Evolutionary conservation across 306 rosid species (phyloP).

Genomic region (Cercis canadensis): DNA sequence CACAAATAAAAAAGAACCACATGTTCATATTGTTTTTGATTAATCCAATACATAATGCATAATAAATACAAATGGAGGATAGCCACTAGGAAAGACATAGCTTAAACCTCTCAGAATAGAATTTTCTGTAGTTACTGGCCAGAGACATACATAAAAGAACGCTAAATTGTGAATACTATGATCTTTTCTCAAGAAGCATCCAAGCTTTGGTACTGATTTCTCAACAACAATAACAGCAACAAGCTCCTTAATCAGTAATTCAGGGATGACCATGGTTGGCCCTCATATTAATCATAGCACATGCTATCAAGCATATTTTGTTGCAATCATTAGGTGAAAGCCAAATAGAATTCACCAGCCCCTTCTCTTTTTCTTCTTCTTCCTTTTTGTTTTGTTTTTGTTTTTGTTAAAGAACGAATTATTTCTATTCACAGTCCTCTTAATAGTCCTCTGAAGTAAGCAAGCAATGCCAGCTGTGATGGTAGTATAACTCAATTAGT

Average conservation of each 20-base stretch:
- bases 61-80: conserved; percentile 11
- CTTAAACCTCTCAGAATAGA: conserved; percentile 26
- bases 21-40: conserved; percentile 20
- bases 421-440: background rate
- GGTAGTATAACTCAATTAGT: background rate
- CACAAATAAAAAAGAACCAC: conserved; percentile 27
- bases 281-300: conserved; percentile 4
- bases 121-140: background rate
- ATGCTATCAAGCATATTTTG: conserved; percentile 1
- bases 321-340: background rate
- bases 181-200: background rate
- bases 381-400: background rate
- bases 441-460: background rate
- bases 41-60: conserved; percentile 31
- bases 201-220: conserved; percentile 5
- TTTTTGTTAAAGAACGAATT: background rate
- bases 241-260: background rate
- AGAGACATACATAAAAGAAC: background rate
- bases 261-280: background rate
- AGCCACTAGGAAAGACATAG: conserved; percentile 7
- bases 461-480: background rate
- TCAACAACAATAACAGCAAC: conserved; percentile 6
- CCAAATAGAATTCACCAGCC: background rate
- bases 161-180: background rate
- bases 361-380: background rate